Conservation (phyloP, 1,284 basidiomycete genomes). For the Golubevia sp. region DNA sequence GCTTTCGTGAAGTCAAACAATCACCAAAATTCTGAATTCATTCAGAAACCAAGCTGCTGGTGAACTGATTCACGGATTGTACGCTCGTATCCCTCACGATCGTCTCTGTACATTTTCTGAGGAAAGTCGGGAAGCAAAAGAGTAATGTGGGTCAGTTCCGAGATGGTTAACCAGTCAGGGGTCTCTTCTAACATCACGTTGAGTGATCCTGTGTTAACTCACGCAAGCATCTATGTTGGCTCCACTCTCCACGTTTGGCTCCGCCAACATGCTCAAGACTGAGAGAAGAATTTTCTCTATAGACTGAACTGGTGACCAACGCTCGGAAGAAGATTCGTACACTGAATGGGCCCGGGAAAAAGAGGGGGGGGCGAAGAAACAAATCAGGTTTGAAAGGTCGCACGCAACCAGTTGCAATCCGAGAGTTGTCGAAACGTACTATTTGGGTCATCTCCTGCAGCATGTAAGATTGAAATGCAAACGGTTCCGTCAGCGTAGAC, state of each 20-base stretch:
- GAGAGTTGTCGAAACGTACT: conserved; percentile 20
- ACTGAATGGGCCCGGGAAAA: conserved; percentile 23
- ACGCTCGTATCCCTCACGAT: conserved; percentile 53
- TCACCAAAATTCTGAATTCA: too few species aligned
- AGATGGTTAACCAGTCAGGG: too few species aligned
- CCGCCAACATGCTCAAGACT: conserved; percentile 98
- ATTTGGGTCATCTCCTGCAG: conserved; percentile 84
- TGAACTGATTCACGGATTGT: conserved; percentile 48
- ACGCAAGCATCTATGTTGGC: conserved; percentile 83
- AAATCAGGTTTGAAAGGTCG: too few species aligned
- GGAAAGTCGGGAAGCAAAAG: not conserved
- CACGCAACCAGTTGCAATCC: not conserved
- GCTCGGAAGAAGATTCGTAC: conserved; percentile 87
- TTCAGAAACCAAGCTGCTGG: conserved; percentile 54
- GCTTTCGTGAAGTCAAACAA: too few species aligned
- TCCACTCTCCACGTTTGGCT: conserved; percentile 98
- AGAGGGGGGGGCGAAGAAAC: not conserved
- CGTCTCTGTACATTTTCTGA: conserved; percentile 57
- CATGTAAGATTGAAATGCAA: conserved; percentile 97
- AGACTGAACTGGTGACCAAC: conserved; percentile 97
- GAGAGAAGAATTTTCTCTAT: conserved; percentile 90
- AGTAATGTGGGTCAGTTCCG: not conserved
- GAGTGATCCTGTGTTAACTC: too few species aligned
- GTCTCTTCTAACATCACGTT: too few species aligned
- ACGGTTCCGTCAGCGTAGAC: conserved; percentile 93